These are phyloP conservation scores for Exophiala bonariae DNA, from an alignment of 2,329 filamentous ascomycete genomes.

Conservation along the genomic window DNA sequence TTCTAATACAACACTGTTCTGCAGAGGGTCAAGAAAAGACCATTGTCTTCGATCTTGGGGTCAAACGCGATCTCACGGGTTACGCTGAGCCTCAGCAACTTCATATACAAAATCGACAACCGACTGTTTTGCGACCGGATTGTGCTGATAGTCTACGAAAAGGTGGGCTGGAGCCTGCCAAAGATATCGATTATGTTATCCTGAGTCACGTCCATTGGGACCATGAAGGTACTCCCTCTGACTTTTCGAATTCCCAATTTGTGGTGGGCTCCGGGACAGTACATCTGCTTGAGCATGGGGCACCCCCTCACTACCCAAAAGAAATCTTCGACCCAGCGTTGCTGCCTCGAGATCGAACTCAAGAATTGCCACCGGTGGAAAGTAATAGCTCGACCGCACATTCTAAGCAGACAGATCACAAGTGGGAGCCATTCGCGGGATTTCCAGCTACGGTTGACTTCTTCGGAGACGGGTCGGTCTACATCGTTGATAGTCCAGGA, in stretches of 20 bases:
- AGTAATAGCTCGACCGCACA: constrained; percentile 23
- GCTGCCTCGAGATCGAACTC: constrained; percentile 34
- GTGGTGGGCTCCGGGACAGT: constrained; percentile 51
- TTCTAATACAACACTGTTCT: constrained; percentile 51
- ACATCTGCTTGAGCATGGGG: constrained; percentile 42
- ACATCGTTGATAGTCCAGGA: constrained; percentile 32
- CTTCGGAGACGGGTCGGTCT: constrained; percentile 42
- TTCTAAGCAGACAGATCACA: constrained; percentile 26
- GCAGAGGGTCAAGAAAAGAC: constrained; percentile 16
- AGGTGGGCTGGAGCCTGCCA: constrained; percentile 35
- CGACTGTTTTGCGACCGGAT: constrained; percentile 29
- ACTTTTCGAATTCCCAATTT: constrained; percentile 52
- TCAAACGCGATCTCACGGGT: constrained; percentile 45
- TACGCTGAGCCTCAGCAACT: constrained; percentile 47
- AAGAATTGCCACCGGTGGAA: constrained; percentile 40
- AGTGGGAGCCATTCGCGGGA: constrained; percentile 44
- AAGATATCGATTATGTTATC: constrained; percentile 43
- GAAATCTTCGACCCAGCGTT: constrained; percentile 31
- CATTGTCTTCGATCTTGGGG: constrained; percentile 56
- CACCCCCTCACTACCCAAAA: constrained; percentile 24
- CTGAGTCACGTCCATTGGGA: constrained; percentile 39
- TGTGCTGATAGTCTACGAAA: constrained; percentile 34
- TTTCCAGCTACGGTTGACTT: constrained; percentile 47
- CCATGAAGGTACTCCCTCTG: constrained; percentile 50
- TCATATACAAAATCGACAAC: constrained; percentile 31